A percentile compares a stretch with the other conserved stretches of the same genome.
Evolutionary conservation across 345 rosid genomes (phyloP).

Genomic region (Tarenaya hassleriana): DNA sequence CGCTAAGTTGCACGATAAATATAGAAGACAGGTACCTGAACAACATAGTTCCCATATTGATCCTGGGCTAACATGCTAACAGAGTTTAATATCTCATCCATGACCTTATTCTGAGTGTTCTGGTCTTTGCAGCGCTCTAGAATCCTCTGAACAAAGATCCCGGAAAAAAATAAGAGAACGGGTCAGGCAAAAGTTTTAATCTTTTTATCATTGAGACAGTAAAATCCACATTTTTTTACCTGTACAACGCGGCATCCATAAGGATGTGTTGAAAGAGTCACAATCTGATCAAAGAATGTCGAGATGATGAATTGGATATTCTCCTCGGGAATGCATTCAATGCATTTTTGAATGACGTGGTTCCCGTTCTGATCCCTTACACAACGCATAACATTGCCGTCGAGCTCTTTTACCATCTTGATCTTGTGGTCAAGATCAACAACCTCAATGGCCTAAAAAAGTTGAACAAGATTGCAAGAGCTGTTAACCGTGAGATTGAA

Average conservation of each 20-base stretch:
- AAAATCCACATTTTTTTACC: conserved; percentile 32
- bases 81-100: conserved; percentile 53
- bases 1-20: not conserved
- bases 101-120: conserved; percentile 41
- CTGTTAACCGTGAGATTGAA: not conserved
- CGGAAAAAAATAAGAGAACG: not conserved
- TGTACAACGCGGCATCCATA: conserved; percentile 99
- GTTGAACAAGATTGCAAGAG: not conserved
- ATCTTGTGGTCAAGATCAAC: conserved; percentile 86
- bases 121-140: conserved; percentile 51
- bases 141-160: conserved; percentile 35
- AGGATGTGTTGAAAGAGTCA: conserved; percentile 80
- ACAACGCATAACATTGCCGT: conserved; percentile 86
- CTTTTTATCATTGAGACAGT: not conserved
- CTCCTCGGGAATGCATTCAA: conserved; percentile 89
- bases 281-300: conserved; percentile 87
- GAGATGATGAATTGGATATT: conserved; percentile 68
- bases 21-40: conserved; percentile 34
- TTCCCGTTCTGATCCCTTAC: conserved; percentile 98
- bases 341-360: conserved; percentile 96
- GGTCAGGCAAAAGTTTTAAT: not conserved
- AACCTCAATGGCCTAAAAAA: conserved; percentile 77
- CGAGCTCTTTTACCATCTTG: conserved; percentile 87
- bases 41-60: conserved; percentile 63
- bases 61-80: conserved; percentile 59